phyloP scores from a whole-genome alignment of 306 rosid species.

The Cicer bijugum region DNA sequence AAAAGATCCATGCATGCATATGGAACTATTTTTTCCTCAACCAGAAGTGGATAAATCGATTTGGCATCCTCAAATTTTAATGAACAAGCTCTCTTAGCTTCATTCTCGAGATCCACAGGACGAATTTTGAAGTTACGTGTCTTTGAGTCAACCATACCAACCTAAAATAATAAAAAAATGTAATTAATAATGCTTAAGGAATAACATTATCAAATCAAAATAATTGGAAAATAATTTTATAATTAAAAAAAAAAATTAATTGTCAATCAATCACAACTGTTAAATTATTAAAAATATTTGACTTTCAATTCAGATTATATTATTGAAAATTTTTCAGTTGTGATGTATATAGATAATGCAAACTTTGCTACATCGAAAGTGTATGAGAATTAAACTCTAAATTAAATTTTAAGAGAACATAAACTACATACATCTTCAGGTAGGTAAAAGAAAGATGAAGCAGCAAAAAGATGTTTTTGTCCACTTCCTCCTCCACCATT shows the following conservation, averaged over 20 bases:
- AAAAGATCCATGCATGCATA: slow-evolving; percentile 84
- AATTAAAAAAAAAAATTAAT: not conserved
- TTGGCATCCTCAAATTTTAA: slow-evolving; percentile 54
- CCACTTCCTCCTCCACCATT: slow-evolving; percentile 87
- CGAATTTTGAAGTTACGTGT: slow-evolving; percentile 48
- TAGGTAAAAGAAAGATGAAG: slow-evolving; percentile 79
- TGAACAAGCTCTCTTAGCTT: slow-evolving; percentile 73
- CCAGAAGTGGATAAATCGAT: slow-evolving; percentile 44
- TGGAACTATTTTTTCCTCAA: slow-evolving; percentile 42
- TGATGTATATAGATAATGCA: no score
- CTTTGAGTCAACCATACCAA: slow-evolving; percentile 62
- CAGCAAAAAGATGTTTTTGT: slow-evolving; percentile 60
- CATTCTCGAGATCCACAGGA: slow-evolving; percentile 53
- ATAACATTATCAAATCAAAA: not conserved
- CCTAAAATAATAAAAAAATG: slow-evolving; percentile 43
- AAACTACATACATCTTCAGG: slow-evolving; percentile 60
- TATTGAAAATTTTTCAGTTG: no score
- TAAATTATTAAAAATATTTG: no score
- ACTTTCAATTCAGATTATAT: no score
- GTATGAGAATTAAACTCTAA: no score
- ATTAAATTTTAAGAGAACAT: no score
- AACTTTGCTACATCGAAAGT: no score
- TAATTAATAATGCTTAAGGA: not conserved
- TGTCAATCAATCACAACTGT: no score
- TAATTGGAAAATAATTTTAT: not conserved